A percentile compares a stretch with the other conserved stretches of the same genome.
These are phyloP conservation scores for Pseudozyma sp. DNA, from an alignment of 1,284 basidiomycete species.

Conservation along the genomic window DNA sequence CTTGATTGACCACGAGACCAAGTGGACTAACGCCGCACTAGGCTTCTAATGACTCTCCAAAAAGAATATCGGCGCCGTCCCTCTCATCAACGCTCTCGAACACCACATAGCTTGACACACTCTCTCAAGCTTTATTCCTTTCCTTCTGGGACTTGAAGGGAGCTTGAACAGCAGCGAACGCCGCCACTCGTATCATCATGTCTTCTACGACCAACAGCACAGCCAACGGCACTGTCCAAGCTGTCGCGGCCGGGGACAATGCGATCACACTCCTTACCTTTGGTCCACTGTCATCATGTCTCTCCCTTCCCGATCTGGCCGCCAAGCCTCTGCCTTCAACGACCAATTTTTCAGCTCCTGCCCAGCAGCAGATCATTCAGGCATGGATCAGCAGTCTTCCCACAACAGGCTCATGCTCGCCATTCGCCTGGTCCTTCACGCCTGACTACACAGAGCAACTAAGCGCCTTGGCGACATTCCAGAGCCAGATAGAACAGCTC, in stretches of 20 bases:
- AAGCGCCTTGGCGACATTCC: conserved; percentile 11
- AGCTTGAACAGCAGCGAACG: neutral
- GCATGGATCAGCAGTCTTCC: conserved; percentile 18
- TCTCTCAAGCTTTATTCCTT: neutral
- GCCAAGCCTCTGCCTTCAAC: neutral
- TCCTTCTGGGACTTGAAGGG: neutral
- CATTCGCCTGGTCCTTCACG: conserved; percentile 12
- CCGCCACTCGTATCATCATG: neutral
- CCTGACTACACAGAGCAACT: conserved; percentile 30
- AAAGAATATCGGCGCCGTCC: too few species aligned
- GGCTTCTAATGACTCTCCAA: neutral
- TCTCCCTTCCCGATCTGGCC: conserved; percentile 17
- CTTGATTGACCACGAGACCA: neutral
- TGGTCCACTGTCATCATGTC: conserved; percentile 29
- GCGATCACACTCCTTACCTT: conserved; percentile 23
- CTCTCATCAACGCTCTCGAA: too few species aligned
- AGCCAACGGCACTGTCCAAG: neutral
- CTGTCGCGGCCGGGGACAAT: neutral
- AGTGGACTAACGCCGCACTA: neutral
- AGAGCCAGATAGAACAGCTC: conserved; percentile 14
- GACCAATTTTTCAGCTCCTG: neutral
- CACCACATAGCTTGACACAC: too few species aligned
- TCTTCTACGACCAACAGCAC: neutral
- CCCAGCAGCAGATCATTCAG: conserved; percentile 7
- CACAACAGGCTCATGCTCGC: conserved; percentile 7